phyloP scores from a whole-genome alignment of 495 filamentous ascomycete genomes.

The Lophiotrema nucula region DNA sequence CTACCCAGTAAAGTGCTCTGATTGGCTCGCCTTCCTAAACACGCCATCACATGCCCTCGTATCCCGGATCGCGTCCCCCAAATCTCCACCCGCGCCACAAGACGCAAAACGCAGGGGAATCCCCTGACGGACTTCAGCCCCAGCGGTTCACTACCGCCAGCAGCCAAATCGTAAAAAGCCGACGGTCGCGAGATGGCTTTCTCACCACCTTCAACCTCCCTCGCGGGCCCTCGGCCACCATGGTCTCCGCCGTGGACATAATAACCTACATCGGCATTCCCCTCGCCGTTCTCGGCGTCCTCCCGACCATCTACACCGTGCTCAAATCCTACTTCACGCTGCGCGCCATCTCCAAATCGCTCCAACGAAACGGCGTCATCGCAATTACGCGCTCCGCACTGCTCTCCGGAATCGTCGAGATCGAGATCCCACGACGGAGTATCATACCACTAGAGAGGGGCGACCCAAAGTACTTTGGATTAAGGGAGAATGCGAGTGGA shows the following conservation, averaged over 20 bases:
- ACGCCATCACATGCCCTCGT: slow-evolving; percentile 25
- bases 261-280: slow-evolving; percentile 62
- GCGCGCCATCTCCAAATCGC: slow-evolving; percentile 56
- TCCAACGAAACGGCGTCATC: slow-evolving; percentile 52
- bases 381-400: slow-evolving; percentile 61
- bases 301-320: slow-evolving; percentile 61
- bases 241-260: slow-evolving; percentile 42
- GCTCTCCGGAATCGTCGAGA: slow-evolving; percentile 63
- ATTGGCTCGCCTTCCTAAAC: not conserved
- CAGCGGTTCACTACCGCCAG: not conserved
- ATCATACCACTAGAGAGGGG: slow-evolving; percentile 59
- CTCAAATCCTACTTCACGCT: slow-evolving; percentile 54
- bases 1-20: too few species aligned
- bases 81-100: not conserved
- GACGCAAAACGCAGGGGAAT: not conserved
- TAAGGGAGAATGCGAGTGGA: slow-evolving; percentile 46
- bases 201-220: not conserved
- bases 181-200: not conserved
- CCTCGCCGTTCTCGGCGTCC: slow-evolving; percentile 64
- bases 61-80: not conserved
- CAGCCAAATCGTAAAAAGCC: not conserved
- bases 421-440: slow-evolving; percentile 62
- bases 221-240: slow-evolving; percentile 2
- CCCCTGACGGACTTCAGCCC: not conserved
- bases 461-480: slow-evolving; percentile 56